Evolutionary conservation across 768 basidiomycete genomes (phyloP), one percentile per base, ranked within the genome.

Genomic region (Calocybe gangraenosa): DNA sequence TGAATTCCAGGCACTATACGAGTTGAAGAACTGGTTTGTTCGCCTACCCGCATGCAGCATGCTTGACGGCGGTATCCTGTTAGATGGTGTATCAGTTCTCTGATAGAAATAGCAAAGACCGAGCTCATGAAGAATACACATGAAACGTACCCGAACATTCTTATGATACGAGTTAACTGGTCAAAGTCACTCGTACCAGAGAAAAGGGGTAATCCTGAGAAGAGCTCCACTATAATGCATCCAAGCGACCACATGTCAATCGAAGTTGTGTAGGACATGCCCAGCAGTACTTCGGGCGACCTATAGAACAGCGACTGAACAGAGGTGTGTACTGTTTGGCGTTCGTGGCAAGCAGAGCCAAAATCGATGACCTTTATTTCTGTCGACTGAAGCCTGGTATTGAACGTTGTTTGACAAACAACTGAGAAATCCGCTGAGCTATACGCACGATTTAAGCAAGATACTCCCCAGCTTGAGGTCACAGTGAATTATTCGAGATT

Each of bases 231-330:
- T 4, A 94, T 96, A 50, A 99, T 99, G 60, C 96, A 98, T 2
- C 96, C 96, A 48, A 99, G 68, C 14, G 91, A 94, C 96, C 96
- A 99, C 93, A 99, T 97, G 65, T 99, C 96, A 67, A 99, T 98
- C 9, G 91, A 75, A 9, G 92, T 83, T 19, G 87, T 94, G 65
- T 99, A 98, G 10, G 93, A 84, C 63, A 97, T 83, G 11, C 93
- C 93, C 19, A 99, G 75, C 21, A 99, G 75, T 14, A 99, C 96
- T 68, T 99, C 96, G 10, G 96, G 96, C 2, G 92, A 95, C 35
- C 96, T 89, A 64, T 99, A 99, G 71, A 99, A 99, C 40, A 96
- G 80, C 7, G 94, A 97, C 61, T 99, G 96, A 62, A 99, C 97
- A 68, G 98, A 99, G 3, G 96, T 99, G 65, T 99, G 98, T 34